phyloP scores from a whole-genome alignment of 345 rosid genomes.

The Euphorbia peplus region DNA sequence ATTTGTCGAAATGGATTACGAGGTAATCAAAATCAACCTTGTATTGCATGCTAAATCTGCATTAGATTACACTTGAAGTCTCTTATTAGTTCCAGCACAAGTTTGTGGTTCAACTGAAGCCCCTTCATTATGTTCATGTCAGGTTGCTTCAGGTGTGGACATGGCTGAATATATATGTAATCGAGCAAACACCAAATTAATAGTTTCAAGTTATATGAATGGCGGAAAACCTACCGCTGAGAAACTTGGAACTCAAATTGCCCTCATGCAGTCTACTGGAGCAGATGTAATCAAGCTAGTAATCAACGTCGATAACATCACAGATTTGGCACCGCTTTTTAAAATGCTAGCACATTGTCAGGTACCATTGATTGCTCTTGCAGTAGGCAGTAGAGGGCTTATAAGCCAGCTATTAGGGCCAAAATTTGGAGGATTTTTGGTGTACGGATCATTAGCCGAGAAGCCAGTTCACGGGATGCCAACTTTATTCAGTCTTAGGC shows the following conservation, averaged over 20 bases:
- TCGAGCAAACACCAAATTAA: constrained; percentile 30
- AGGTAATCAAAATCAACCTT: constrained; percentile 25
- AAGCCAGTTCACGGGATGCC: constrained; percentile 45
- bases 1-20: constrained; percentile 46
- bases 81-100: no score
- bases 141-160: constrained; percentile 33
- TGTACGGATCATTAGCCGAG: constrained; percentile 47
- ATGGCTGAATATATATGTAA: constrained; percentile 26
- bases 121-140: no score
- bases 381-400: constrained; percentile 54
- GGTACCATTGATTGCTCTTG: constrained; percentile 51
- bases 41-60: no score
- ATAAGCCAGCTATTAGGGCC: constrained; percentile 54
- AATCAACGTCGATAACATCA: constrained; percentile 39
- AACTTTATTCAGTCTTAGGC: constrained; percentile 36
- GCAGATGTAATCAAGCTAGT: constrained; percentile 47
- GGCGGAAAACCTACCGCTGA: constrained; percentile 37
- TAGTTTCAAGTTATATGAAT: constrained; percentile 43
- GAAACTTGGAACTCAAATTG: constrained; percentile 37
- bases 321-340: constrained; percentile 45
- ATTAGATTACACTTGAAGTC: no score
- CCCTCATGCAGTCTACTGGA: constrained; percentile 34
- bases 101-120: no score
- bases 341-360: constrained; percentile 36
- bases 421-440: constrained; percentile 46